These are phyloP conservation scores for Aureobasidium uvarum DNA, from an alignment of 2,329 filamentous ascomycete genomes.

Conservation along the genomic window DNA sequence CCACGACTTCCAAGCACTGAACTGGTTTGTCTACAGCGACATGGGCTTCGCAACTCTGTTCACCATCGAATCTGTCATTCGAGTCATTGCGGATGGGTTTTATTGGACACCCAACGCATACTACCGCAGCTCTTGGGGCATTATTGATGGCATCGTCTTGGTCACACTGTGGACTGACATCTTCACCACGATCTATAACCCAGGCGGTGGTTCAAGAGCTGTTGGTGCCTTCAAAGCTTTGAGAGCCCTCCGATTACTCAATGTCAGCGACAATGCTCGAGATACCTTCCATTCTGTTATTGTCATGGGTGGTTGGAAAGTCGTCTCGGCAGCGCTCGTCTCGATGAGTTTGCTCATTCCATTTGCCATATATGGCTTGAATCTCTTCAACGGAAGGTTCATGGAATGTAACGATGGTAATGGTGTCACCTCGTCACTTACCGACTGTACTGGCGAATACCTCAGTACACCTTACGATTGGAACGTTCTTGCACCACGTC, in stretches of 20 bases:
- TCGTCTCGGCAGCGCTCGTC: conserved; percentile 87
- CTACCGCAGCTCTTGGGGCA: conserved; percentile 92
- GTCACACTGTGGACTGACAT: conserved; percentile 96
- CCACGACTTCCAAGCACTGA: conserved; percentile 60
- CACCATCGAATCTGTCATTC: conserved; percentile 80
- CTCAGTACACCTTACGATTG: conserved; percentile 75
- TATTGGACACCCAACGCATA: conserved; percentile 98
- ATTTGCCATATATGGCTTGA: conserved; percentile 94
- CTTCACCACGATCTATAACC: conserved; percentile 72
- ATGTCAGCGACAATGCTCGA: conserved; percentile 91
- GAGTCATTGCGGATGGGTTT: conserved; percentile 91
- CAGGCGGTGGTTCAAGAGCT: conserved; percentile 81
- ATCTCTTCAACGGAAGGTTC: conserved; percentile 84
- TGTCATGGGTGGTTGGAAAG: conserved; percentile 90
- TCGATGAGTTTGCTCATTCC: conserved; percentile 92
- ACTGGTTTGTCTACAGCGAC: conserved; percentile 97
- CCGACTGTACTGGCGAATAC: conserved; percentile 83
- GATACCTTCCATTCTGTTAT: conserved; percentile 97
- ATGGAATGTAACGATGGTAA: conserved; percentile 73
- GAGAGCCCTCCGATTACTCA: conserved; percentile 83
- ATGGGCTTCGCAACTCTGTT: conserved; percentile 86
- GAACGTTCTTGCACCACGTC: conserved; percentile 78
- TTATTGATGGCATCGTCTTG: conserved; percentile 89
- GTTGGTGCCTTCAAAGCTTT: conserved; percentile 97
- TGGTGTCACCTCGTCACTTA: conserved; percentile 56